These are phyloP conservation scores for Pichia sp. DNA, from an alignment of 1,139 yeast genomes.

Conservation along the genomic window DNA sequence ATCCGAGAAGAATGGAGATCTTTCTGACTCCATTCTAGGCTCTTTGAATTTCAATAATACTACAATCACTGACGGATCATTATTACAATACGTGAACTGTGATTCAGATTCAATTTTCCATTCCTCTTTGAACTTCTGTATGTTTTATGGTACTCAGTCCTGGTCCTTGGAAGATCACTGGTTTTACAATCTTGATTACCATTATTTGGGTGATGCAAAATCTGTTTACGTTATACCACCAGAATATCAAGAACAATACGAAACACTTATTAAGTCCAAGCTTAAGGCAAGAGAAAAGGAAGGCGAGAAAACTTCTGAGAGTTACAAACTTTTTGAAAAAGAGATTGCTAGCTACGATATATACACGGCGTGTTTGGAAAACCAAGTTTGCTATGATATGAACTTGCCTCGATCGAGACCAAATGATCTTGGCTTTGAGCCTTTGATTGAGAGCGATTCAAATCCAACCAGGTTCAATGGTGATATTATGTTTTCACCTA, in stretches of 20 bases:
- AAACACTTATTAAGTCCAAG: slow-evolving; percentile 39
- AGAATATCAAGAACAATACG: slow-evolving; percentile 60
- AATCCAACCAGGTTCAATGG: slow-evolving; percentile 31
- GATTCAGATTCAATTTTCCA: slow-evolving; percentile 31
- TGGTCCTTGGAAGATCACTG: slow-evolving; percentile 80
- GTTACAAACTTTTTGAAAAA: slow-evolving; percentile 11
- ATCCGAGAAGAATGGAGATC: slow-evolving; percentile 7
- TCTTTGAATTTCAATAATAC: slow-evolving; percentile 75
- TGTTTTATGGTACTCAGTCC: slow-evolving; percentile 65
- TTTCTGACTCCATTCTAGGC: slow-evolving; percentile 29
- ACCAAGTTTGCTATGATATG: slow-evolving; percentile 21
- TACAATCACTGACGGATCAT: slow-evolving; percentile 51
- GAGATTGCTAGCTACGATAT: slow-evolving; percentile 20
- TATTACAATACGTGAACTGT: slow-evolving; percentile 36
- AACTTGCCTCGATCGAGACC: slow-evolving; percentile 19
- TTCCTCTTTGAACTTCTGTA: slow-evolving; percentile 58
- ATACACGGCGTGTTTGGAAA: slow-evolving; percentile 24
- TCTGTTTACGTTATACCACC: slow-evolving; percentile 83
- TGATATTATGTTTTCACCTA: slow-evolving; percentile 48
- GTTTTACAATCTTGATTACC: slow-evolving; percentile 62
- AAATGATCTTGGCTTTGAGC: slow-evolving; percentile 19
- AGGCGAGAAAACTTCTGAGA: slow-evolving; percentile 8
- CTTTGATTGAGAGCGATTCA: slow-evolving; percentile 12
- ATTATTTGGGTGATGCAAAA: slow-evolving; percentile 64
- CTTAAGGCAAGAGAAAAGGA: slow-evolving; percentile 23